Percentiles rank a stretch among this genome's conserved stretches.
Evolutionary conservation across 2,329 filamentous ascomycete species (phyloP).

Genomic region (Alternaria gansuensis): DNA sequence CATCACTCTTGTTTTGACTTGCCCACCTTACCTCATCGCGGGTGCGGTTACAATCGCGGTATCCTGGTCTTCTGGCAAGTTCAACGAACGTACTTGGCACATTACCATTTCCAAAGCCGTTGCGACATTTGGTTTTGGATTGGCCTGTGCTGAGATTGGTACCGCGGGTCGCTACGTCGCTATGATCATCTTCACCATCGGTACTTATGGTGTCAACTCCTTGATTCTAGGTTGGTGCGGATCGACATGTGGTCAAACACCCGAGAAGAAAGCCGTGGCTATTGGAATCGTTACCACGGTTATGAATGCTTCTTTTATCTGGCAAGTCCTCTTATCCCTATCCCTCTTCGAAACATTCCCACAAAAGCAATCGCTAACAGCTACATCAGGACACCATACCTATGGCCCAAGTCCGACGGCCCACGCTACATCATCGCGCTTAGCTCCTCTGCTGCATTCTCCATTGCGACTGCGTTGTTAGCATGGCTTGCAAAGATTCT

Average conservation of each 20-base stretch:
- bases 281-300: constrained; percentile 57
- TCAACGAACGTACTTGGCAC: constrained; percentile 55
- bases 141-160: constrained; percentile 50
- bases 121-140: constrained; percentile 53
- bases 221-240: constrained; percentile 59
- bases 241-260: constrained; percentile 56
- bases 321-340: constrained; percentile 20
- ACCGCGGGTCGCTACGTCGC: constrained; percentile 46
- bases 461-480: constrained; percentile 39
- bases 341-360: background rate
- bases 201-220: constrained; percentile 53
- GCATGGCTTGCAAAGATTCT: constrained; percentile 47
- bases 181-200: constrained; percentile 49
- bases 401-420: constrained; percentile 46
- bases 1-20: constrained; percentile 61
- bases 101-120: constrained; percentile 53
- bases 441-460: constrained; percentile 45
- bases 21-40: constrained; percentile 40
- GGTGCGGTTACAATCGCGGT: constrained; percentile 45
- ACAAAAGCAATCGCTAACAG: constrained; percentile 9
- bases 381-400: constrained; percentile 43
- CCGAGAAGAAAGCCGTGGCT: constrained; percentile 58
- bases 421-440: constrained; percentile 46
- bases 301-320: constrained; percentile 56
- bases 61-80: constrained; percentile 50